Evolutionary conservation across 208 protist species (phyloP), one percentile per base, ranked within the genome.

Genomic region (Herpetomonas samuelpessoai): DNA sequence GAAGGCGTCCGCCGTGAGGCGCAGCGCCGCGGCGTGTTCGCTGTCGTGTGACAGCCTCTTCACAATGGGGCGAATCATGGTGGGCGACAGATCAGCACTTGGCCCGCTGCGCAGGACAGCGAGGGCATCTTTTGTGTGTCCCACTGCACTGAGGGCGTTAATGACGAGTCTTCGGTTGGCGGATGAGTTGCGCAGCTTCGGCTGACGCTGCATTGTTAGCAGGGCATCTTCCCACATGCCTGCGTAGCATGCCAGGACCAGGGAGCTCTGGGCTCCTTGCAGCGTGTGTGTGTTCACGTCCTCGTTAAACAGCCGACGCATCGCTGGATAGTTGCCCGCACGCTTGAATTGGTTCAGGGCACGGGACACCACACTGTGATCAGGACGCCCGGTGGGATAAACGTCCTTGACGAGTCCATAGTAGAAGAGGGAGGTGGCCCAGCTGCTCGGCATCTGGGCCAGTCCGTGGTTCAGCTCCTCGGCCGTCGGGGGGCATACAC

Each of bases 161-260:
- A 95, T 54, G 25, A 92, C 53, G 29, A 28, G 56, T n/a, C 79
- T 67, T 14, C 78, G 76, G 56, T 83, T 61, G 0, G 73, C 12
- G 1, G 55, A 1, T 48, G 41, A 77, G 21, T 65, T 21, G 0
- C 57, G 48, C 30, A 95, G 57, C 9, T 47, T 45, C 12, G 74
- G 70, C 47, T 88, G 67, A 2, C n/a, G 26, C 26, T 63, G 46
- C 21, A 81, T 68, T 4, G 86, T 51, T n/a, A 49, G 3, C 16
- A 91, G 52, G 0, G 81, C 80, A 49, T 76, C 62, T 57, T 91
- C 86, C 86, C 89, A 95, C 65, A 93, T 82, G 30, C 83, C 81
- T 0, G 81, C 76, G 68, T 74, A 84, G 25, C 70, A 74, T 2
- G 89, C 82, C 19, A 92, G 64, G 1, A 77, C 52, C 3, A 95